Evolutionary conservation across 148 eudicot genomes (phyloP), one percentile per base, ranked within the genome.

Genomic region (Cornus florida): DNA sequence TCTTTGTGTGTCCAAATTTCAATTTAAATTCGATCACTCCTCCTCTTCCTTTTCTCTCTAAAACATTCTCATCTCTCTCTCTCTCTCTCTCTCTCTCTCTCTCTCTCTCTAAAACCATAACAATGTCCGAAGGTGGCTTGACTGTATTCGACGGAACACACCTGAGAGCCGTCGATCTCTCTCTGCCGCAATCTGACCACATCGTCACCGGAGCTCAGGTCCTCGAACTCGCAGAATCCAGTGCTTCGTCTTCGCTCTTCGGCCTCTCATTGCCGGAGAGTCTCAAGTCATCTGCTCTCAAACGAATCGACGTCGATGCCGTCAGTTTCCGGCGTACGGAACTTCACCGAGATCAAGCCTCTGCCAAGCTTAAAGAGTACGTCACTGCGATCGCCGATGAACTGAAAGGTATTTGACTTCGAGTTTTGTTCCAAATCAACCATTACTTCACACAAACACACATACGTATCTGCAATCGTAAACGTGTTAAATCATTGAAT

Each of bases 371-470:
- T 13, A 85, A 76, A n/a, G 82, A 79, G 71, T 90, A 85, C 75
- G 23, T 87, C 76, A 56, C 87, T 56, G 93, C 90, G 24, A 85
- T 90, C 81, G 88, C 93, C 67, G 88, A 88, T 74, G 81, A 83
- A 73, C 78, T 90, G 79, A 78, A 73, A 86, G 93, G 91, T 90
- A 24, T 50, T 50, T 53, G 39, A 73, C 65, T 56, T 38, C 73
- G 12, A 20, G 24, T 20, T 62, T 62, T 62, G 24, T 53, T 12
- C 59, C 59, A 53, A 12, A 53, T 53, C 59, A 53, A 13, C 19
- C 16, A 12, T 43, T 9, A 43, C 48, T 6, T 43, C 48, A 53
- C 59, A 53, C 59, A 53, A 5, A 53, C 19, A 53, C 59, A 74
- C 6, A 24, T 53, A 48, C 59, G 12, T 53, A 53, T 11, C 48